phyloP scores from a whole-genome alignment of 306 rosid genomes.

The Trichosanthes truncata region DNA sequence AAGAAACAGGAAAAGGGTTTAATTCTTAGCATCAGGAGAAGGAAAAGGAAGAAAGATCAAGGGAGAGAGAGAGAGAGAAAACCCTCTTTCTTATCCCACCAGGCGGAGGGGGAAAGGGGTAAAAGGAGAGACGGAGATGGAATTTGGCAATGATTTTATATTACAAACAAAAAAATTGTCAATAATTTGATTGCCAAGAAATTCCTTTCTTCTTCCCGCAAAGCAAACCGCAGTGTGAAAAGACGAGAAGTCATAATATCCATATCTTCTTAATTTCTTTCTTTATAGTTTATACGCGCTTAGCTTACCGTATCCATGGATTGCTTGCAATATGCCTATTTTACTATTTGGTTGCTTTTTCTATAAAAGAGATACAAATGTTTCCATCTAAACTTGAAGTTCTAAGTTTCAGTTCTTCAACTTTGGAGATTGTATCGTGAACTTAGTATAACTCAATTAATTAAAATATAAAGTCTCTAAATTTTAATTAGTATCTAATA shows the following conservation, averaged over 20 bases:
- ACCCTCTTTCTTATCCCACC: constrained; percentile 11
- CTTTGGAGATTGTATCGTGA: too few species aligned
- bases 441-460: too few species aligned
- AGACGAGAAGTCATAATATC: not conserved
- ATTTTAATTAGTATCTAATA: too few species aligned
- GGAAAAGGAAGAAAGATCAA: not conserved
- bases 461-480: too few species aligned
- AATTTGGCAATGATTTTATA: constrained; percentile 7
- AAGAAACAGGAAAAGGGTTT: constrained; percentile 6
- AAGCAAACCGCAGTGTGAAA: not conserved
- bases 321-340: not conserved
- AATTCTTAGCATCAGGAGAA: not conserved
- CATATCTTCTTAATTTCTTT: not conserved
- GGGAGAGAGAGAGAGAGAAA: not conserved
- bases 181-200: not conserved
- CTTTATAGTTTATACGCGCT: not conserved
- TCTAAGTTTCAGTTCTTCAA: too few species aligned
- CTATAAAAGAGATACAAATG: too few species aligned
- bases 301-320: not conserved
- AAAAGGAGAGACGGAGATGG: not conserved
- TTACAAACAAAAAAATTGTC: not conserved
- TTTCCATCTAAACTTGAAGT: too few species aligned
- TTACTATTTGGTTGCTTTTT: too few species aligned
- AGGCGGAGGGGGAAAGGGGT: not conserved
- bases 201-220: not conserved